Base-by-base conservation (phyloP, 2,329 filamentous ascomycete genomes). In the Penicillium crustosum region DNA sequence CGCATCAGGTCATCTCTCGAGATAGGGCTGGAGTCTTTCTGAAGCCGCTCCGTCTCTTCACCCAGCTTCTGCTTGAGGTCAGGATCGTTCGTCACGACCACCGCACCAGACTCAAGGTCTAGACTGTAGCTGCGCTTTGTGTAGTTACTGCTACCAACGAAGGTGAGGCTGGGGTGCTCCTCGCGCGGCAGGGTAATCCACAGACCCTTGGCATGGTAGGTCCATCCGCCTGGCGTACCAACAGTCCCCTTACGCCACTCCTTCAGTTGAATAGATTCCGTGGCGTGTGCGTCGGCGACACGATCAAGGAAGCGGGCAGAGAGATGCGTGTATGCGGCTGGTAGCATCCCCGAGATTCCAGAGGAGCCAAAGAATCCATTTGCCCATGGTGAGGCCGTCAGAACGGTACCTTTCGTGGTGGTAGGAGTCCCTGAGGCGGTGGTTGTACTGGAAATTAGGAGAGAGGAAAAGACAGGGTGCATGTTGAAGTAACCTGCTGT, bases 401-500 rank as follows among this genome's bases (percentile, higher is more conserved):
- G 88, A 23, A 99, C 90, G 0, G 89, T 93, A 60, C 91, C 94
- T 42, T 81, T 82, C 1, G 73, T 78, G 19, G 72, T 72, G 10
- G 70, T 69, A 6, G 68, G 55, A 23, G 66, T 63, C 25, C 70
- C 56, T 2, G 68, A 62, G 25, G 69, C 62, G n/a, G 70, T 61
- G 12, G 77, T 74, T 1, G 86, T 83, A 0, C 91, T 92, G 7
- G 83, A 81, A 33, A 99, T 86, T 0, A 99, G 81, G 0, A 96
- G 83, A 39, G 87, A 84, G 2, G 90, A 93, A 21, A 97, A 84
- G 4, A 88, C 86, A 0, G 92, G 89, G 7, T 92, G 92, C 55
- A 96, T 96, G 78, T 99, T 99, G 79, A 99, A 99, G 78, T 99
- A 99, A 52, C 94, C 94, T 0, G 94, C 94, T 0, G 94, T 97